phyloP scores from a whole-genome alignment of 306 rosid genomes.

The Hippophae rhamnoides region DNA sequence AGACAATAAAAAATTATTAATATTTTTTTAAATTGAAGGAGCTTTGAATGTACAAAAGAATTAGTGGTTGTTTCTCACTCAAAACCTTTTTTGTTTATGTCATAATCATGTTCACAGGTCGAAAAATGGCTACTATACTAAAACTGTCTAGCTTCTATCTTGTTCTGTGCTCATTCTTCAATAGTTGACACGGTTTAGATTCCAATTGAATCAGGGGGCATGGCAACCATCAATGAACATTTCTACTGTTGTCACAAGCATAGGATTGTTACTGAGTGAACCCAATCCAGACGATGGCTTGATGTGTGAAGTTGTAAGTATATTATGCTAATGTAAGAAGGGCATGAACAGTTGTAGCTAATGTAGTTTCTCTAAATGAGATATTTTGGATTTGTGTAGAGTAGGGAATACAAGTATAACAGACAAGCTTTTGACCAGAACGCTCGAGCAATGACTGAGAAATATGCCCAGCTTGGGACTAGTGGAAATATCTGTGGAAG shows the following conservation, averaged over 20 bases:
- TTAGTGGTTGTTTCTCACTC: too few species aligned
- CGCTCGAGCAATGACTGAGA: slow-evolving; percentile 33
- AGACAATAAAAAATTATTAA: too few species aligned
- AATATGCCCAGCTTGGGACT: slow-evolving; percentile 23
- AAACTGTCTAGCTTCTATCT: background rate
- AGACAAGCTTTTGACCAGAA: slow-evolving; percentile 32
- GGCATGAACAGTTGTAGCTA: background rate
- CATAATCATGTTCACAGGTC: too few species aligned
- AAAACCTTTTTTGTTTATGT: too few species aligned
- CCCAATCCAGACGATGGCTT: slow-evolving; percentile 42
- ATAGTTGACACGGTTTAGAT: slow-evolving; percentile 4
- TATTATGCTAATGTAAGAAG: background rate
- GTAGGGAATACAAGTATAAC: slow-evolving; percentile 34
- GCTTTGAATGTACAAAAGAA: too few species aligned
- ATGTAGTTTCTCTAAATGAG: background rate
- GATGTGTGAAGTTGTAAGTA: slow-evolving; percentile 35
- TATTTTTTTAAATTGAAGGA: too few species aligned
- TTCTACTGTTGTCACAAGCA: slow-evolving; percentile 32
- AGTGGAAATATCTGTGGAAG: slow-evolving; percentile 11
- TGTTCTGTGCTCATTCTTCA: background rate
- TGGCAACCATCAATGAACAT: slow-evolving; percentile 42
- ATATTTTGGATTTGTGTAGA: slow-evolving; percentile 14
- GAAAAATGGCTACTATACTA: too few species aligned
- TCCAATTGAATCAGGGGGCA: slow-evolving; percentile 23
- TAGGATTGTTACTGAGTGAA: slow-evolving; percentile 34